These are phyloP conservation scores for Debaryomyces udenii DNA, from an alignment of 1,139 yeast genomes.

Conservation along the genomic window DNA sequence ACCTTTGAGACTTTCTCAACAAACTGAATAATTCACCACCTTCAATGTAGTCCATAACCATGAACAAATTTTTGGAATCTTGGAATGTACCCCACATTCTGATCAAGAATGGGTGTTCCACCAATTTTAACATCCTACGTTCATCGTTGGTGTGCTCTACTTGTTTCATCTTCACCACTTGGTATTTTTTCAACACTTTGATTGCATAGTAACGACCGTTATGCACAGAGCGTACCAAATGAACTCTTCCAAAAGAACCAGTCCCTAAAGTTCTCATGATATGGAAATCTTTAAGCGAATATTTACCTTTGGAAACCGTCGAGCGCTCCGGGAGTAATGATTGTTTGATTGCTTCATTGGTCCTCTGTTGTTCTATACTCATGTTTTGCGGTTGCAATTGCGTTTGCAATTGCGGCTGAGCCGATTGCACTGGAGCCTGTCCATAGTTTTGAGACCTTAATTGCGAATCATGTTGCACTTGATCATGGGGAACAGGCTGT, in stretches of 20 bases:
- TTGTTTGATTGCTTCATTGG: slow-evolving; percentile 34
- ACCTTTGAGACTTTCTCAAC: slow-evolving; percentile 58
- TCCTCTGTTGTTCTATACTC: slow-evolving; percentile 15
- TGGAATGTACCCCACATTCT: slow-evolving; percentile 71
- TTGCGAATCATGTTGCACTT: slow-evolving; percentile 5
- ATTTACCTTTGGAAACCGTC: slow-evolving; percentile 56
- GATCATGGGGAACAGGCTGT: slow-evolving; percentile 11
- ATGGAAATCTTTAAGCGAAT: slow-evolving; percentile 54
- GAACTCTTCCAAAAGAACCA: slow-evolving; percentile 66
- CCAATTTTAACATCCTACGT: slow-evolving; percentile 56
- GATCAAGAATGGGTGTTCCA: slow-evolving; percentile 61
- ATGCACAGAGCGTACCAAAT: slow-evolving; percentile 59
- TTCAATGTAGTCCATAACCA: slow-evolving; percentile 67
- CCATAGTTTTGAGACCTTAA: slow-evolving; percentile 8
- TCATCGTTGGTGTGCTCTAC: slow-evolving; percentile 68
- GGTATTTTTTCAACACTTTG: slow-evolving; percentile 59
- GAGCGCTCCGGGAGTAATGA: slow-evolving; percentile 38
- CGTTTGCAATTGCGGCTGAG: neutral
- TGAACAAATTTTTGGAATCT: slow-evolving; percentile 56
- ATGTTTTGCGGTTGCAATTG: neutral
- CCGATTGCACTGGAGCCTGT: slow-evolving; percentile 10
- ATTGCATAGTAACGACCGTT: slow-evolving; percentile 64
- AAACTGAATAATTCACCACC: slow-evolving; percentile 64
- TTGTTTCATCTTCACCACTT: slow-evolving; percentile 63
- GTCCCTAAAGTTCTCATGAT: slow-evolving; percentile 61